These are phyloP conservation scores for Blastobotrys buckinghamii DNA, from an alignment of 1,139 yeast species.

Conservation along the genomic window DNA sequence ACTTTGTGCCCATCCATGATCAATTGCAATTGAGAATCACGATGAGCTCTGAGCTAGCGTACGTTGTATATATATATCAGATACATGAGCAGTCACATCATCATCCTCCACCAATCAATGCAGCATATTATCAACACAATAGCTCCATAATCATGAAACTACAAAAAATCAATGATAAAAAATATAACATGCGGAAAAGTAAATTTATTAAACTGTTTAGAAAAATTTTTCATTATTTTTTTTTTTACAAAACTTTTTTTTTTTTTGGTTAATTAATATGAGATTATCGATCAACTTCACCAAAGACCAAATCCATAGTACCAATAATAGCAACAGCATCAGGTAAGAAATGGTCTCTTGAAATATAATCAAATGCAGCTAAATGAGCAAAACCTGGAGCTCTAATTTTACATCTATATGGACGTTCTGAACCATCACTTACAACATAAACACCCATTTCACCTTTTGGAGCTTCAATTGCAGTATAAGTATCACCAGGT, in stretches of 20 bases:
- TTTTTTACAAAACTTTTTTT: neutral
- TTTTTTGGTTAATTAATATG: neutral
- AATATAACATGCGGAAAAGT: too few relatives aligned
- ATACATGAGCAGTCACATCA: too few relatives aligned
- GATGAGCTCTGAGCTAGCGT: too few relatives aligned
- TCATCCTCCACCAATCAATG: too few relatives aligned
- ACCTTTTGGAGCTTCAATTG: slow-evolving; percentile 93
- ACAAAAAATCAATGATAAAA: neutral
- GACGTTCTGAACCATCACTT: slow-evolving; percentile 85
- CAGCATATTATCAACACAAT: too few relatives aligned
- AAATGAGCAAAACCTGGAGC: slow-evolving; percentile 91
- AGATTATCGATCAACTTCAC: slow-evolving; percentile 79
- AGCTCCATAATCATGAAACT: too few relatives aligned
- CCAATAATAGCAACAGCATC: slow-evolving; percentile 94
- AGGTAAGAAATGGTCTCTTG: slow-evolving; percentile 83
- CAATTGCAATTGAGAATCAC: too few relatives aligned
- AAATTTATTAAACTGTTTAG: too few relatives aligned
- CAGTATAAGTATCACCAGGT: slow-evolving; percentile 86
- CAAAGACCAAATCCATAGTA: slow-evolving; percentile 92
- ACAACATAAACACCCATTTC: slow-evolving; percentile 91
- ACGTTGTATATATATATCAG: too few relatives aligned
- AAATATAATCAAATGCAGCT: slow-evolving; percentile 80
- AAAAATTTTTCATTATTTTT: neutral
- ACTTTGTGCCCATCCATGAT: too few relatives aligned
- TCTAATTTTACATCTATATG: slow-evolving; percentile 87